These are phyloP conservation scores for Apiospora phragmitis DNA, from an alignment of 2,329 filamentous ascomycete species.

Conservation along the genomic window DNA sequence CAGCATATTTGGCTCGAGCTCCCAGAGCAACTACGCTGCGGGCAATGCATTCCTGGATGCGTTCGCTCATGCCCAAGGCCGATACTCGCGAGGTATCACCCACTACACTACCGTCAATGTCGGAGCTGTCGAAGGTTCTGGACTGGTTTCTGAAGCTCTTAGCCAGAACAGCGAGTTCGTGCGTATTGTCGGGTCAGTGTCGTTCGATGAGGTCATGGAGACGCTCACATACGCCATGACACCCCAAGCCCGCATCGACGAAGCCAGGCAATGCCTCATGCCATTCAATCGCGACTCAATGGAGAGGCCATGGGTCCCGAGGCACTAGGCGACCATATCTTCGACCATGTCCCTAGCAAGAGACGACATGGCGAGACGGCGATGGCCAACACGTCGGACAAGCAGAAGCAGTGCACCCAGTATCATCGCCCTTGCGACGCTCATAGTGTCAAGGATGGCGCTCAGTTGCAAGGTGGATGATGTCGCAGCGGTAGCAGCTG, in stretches of 20 bases:
- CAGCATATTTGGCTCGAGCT: slow-evolving; percentile 10
- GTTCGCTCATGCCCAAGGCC: slow-evolving; percentile 16
- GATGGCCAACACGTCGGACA: background rate
- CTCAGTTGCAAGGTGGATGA: slow-evolving; percentile 8
- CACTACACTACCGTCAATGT: slow-evolving; percentile 18
- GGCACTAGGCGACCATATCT: slow-evolving; percentile 16
- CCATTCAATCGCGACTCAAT: slow-evolving; percentile 19
- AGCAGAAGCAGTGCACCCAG: slow-evolving; percentile 14
- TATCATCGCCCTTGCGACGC: background rate
- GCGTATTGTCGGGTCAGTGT: slow-evolving; percentile 17
- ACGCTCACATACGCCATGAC: slow-evolving; percentile 20
- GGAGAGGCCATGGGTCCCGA: slow-evolving; percentile 15
- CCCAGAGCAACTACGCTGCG: slow-evolving; percentile 13
- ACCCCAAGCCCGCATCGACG: slow-evolving; percentile 14
- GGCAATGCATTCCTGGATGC: slow-evolving; percentile 22
- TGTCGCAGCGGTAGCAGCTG: background rate
- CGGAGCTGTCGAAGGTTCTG: slow-evolving; percentile 17
- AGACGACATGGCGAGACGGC: background rate
- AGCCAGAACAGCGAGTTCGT: slow-evolving; percentile 14
- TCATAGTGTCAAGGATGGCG: slow-evolving; percentile 12
- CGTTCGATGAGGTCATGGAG: slow-evolving; percentile 17
- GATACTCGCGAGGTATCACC: slow-evolving; percentile 9
- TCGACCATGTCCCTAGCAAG: slow-evolving; percentile 17
- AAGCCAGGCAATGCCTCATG: slow-evolving; percentile 18
- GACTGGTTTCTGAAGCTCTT: slow-evolving; percentile 10